Evolutionary conservation across 2,329 filamentous ascomycete species (phyloP), one percentile per base, ranked within the genome.

Genomic region (Aspergillus melleus): DNA sequence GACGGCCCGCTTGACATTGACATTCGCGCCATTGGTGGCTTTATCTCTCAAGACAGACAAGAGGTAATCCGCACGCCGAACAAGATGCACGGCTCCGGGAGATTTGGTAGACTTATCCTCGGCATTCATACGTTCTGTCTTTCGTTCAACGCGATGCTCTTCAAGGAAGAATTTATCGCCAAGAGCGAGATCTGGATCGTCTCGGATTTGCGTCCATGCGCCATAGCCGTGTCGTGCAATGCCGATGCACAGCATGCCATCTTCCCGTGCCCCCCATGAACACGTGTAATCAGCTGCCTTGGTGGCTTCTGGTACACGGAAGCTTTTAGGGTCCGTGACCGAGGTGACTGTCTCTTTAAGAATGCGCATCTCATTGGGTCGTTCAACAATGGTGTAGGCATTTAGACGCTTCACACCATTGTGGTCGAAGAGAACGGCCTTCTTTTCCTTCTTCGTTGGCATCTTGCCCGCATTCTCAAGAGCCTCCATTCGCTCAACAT

Each of bases 141-240:
- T 98, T 79, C 96, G 95, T 75, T 96, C 95, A 19, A 98, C 94
- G n/a, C 94, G 90, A 74, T 98, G 93, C 76, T 99, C 96, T 73
- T 99, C 95, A 1, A 99, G 80, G 79, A 96, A 99, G 73, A 98
- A 91, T 72, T 97, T 98, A 69, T 96, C 92, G 1, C 82, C 80
- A 79, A 99, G 88, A 9, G 88, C 90, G 22, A 99, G 85, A 32
- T 97, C 92, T 1, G 86, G 79, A 71, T 99, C 95, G 68, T 99
- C 95, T 6, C 95, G 89, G 69, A 99, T 98, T 67, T 93, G 90
- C 1, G 89, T 86, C 95, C 95, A 99, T 2, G 94, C 93, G 58
- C 96, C 96, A 71, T 96, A 98, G 2, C 95, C 95, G 72, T 99
- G 94, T 58, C 90, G 88, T 66, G 92, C 88, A 65, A 99, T 96